phyloP scores from a whole-genome alignment of 139 green algal genomes.

The Volvox africanus region DNA sequence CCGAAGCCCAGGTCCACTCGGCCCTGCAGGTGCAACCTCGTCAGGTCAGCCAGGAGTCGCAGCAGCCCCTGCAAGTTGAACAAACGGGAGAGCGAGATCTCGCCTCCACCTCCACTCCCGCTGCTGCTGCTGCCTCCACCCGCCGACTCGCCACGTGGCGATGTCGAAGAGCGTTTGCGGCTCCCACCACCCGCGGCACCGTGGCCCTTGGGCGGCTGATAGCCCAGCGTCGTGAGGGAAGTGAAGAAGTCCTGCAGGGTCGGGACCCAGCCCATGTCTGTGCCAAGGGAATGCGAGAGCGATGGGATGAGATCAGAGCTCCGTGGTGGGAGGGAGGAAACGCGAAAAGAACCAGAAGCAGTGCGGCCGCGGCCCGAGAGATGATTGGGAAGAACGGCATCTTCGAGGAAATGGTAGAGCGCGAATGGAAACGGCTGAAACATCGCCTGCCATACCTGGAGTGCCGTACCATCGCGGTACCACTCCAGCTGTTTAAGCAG shows the following conservation, averaged over 20 bases:
- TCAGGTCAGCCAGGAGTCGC: slow-evolving; percentile 21
- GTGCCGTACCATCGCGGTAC: too few species aligned
- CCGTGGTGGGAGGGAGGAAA: too few species aligned
- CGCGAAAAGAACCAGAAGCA: too few species aligned
- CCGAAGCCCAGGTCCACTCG: slow-evolving; percentile 33
- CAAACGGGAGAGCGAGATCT: background rate
- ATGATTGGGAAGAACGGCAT: too few species aligned
- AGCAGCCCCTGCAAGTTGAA: slow-evolving; percentile 32
- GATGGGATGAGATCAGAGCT: too few species aligned
- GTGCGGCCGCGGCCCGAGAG: too few species aligned
- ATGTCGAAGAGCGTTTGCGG: background rate
- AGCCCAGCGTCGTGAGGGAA: slow-evolving; percentile 1
- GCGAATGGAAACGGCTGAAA: too few species aligned
- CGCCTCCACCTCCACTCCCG: background rate
- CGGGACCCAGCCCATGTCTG: slow-evolving; percentile 37
- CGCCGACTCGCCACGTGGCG: background rate
- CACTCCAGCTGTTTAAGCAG: background rate
- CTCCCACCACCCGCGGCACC: background rate
- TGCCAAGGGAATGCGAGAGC: too few species aligned
- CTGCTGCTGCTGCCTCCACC: background rate
- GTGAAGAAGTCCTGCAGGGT: slow-evolving; percentile 1
- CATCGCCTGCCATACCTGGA: too few species aligned
- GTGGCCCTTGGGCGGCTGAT: background rate
- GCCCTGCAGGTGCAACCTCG: background rate
- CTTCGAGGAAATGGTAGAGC: too few species aligned